Base-by-base conservation (phyloP, 2,329 filamentous ascomycete species). In the Chaetomiaceae sp. region DNA sequence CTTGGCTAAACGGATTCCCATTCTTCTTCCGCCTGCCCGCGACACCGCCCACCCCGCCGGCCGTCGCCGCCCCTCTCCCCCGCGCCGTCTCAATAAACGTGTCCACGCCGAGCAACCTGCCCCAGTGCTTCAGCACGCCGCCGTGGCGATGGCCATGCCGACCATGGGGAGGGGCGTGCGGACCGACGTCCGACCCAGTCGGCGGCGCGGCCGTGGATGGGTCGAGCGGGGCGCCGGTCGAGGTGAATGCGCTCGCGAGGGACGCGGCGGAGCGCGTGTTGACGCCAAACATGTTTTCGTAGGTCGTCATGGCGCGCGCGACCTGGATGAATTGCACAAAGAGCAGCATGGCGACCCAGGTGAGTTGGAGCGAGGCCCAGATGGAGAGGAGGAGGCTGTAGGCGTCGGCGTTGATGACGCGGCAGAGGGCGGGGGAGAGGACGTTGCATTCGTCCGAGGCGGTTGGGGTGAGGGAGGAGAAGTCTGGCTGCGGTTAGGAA, bases 291-390 rank as follows among this genome's bases (percentile, higher is more conserved):
- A 99, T 97, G 69, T 91, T 95, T 71, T 99, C 94, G 71, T 89
- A 97, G 0, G 94, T 99, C 1, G 94, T 99, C 76, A 95, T 86
- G 53, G 91, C 95, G 56, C 90, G 85, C 0, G 90, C 87, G 47
- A 99, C 86, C 67, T 99, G 94, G 46, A 96, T 79, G 47, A 96
- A 84, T 67, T 99, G 95, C 5, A 97, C 95, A 59, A 90, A 87
- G 55, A 96, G 79, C 30, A 99, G 84, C 91, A 99, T 97, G n/a
- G 87, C 85, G 2, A 97, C 89, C 94, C 94, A 99, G 18, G 89
- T 86, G 29, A 96, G 79, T 69, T 99, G 95, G 38, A 96, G 75
- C 2, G 81, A 79, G 6, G 81, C 80, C 94, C 94, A 99, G 25
- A 89, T 72, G 11, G 81, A 81, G 18, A 96, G 76, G 10, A 95